These are phyloP conservation scores for Protomyces gravidus DNA, from an alignment of 1,139 yeast species.

Conservation along the genomic window DNA sequence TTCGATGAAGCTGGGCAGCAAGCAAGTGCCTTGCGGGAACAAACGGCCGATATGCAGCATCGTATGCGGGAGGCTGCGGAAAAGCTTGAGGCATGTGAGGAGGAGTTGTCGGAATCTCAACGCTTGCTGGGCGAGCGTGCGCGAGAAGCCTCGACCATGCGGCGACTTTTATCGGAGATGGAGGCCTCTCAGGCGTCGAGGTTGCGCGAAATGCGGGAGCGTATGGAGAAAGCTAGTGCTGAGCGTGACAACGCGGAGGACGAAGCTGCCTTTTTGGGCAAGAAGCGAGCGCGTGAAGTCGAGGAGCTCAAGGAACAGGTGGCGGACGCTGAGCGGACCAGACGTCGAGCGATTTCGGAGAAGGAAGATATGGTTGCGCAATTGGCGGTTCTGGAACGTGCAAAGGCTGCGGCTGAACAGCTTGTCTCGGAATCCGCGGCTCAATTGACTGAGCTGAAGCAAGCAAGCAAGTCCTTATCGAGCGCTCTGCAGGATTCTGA, in stretches of 20 bases:
- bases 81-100: slow-evolving; percentile 65
- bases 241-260: slow-evolving; percentile 59
- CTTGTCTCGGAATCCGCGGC: slow-evolving; percentile 38
- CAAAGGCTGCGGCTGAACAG: slow-evolving; percentile 37
- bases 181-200: slow-evolving; percentile 56
- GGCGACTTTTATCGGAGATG: slow-evolving; percentile 62
- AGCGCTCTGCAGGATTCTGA: slow-evolving; percentile 35
- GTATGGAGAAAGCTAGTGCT: slow-evolving; percentile 48
- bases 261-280: slow-evolving; percentile 49
- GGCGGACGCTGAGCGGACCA: slow-evolving; percentile 39
- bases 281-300: slow-evolving; percentile 51
- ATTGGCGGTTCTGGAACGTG: slow-evolving; percentile 32
- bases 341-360: slow-evolving; percentile 38
- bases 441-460: slow-evolving; percentile 31
- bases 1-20: slow-evolving; percentile 56
- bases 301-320: slow-evolving; percentile 41
- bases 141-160: slow-evolving; percentile 68
- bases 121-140: slow-evolving; percentile 71
- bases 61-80: slow-evolving; percentile 61
- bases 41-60: slow-evolving; percentile 71
- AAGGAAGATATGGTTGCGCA: slow-evolving; percentile 34
- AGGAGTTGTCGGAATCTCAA: slow-evolving; percentile 71
- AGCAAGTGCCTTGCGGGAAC: slow-evolving; percentile 58
- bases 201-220: slow-evolving; percentile 48
- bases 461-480: slow-evolving; percentile 34